A percentile compares a stretch with the other conserved stretches of the same genome.
These are phyloP conservation scores for Leccinum truebloodii DNA, from an alignment of 768 basidiomycete species.

Conservation along the genomic window DNA sequence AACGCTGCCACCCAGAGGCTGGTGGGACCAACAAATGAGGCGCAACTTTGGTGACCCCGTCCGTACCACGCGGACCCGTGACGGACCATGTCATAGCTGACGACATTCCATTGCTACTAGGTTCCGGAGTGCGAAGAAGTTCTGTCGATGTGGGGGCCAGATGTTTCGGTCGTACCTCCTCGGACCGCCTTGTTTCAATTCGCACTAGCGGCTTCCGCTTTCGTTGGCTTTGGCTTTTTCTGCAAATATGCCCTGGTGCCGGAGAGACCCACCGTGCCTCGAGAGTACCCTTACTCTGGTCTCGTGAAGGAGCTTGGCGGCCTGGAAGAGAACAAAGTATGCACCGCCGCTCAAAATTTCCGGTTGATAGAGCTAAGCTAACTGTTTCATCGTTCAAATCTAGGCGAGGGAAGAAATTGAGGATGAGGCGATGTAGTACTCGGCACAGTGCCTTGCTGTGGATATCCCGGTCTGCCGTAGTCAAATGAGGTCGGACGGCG, in stretches of 20 bases:
- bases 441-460: neutral
- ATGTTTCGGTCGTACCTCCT: slow-evolving; percentile 63
- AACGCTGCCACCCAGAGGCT: slow-evolving; percentile 60
- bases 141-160: slow-evolving; percentile 87
- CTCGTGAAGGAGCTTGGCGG: slow-evolving; percentile 79
- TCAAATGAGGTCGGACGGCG: neutral
- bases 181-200: slow-evolving; percentile 66
- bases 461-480: no score
- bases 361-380: slow-evolving; percentile 6
- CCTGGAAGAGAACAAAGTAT: slow-evolving; percentile 74
- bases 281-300: slow-evolving; percentile 77
- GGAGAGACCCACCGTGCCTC: slow-evolving; percentile 63
- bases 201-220: slow-evolving; percentile 56
- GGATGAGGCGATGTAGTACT: slow-evolving; percentile 25
- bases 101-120: slow-evolving; percentile 45
- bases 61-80: slow-evolving; percentile 23
- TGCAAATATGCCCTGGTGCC: slow-evolving; percentile 57
- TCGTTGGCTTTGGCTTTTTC: slow-evolving; percentile 61
- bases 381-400: slow-evolving; percentile 1
- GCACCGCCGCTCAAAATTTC: slow-evolving; percentile 16
- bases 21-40: slow-evolving; percentile 75
- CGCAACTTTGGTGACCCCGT: slow-evolving; percentile 84
- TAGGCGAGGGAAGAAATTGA: slow-evolving; percentile 41
- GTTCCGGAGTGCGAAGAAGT: slow-evolving; percentile 81
- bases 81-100: slow-evolving; percentile 14